Percentiles rank a stretch among this genome's conserved stretches.
phyloP scores from a whole-genome alignment of 2,329 filamentous ascomycete genomes.

The Corynespora cassiicola region DNA sequence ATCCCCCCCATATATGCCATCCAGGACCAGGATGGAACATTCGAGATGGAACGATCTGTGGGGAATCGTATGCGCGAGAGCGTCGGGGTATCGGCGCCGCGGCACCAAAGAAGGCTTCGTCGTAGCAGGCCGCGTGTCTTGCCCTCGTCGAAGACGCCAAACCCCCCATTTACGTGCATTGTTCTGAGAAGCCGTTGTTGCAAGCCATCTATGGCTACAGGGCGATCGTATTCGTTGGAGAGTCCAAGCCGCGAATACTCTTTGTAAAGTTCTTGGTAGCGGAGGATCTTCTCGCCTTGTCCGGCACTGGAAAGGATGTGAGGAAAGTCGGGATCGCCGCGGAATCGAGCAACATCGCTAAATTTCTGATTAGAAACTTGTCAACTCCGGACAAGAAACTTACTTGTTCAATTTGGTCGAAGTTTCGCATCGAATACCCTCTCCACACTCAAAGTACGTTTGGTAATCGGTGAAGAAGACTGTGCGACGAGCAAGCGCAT shows the following conservation, averaged over 20 bases:
- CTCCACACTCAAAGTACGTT: conserved; percentile 33
- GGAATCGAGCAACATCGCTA: conserved; percentile 28
- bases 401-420: conserved; percentile 18
- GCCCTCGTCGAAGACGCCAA: conserved; percentile 36
- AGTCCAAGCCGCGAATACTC: conserved; percentile 38
- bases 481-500: conserved; percentile 29
- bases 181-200: conserved; percentile 34
- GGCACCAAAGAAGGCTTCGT: conserved; percentile 14
- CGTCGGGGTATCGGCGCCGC: conserved; percentile 1
- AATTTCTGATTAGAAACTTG: neutral
- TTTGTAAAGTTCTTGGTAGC: conserved; percentile 26
- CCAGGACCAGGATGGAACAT: conserved; percentile 20
- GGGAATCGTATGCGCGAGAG: conserved; percentile 10
- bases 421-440: conserved; percentile 26
- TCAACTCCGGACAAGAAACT: conserved; percentile 1
- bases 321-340: conserved; percentile 36
- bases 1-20: conserved; percentile 21
- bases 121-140: conserved; percentile 11
- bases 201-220: conserved; percentile 39
- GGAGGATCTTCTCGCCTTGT: conserved; percentile 23
- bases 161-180: conserved; percentile 29
- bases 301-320: conserved; percentile 4
- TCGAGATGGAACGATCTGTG: neutral
- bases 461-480: conserved; percentile 32
- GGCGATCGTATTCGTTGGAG: conserved; percentile 26